phyloP scores from a whole-genome alignment of 352 stramenopile genomes.

The Globisporangium barbulae region DNA sequence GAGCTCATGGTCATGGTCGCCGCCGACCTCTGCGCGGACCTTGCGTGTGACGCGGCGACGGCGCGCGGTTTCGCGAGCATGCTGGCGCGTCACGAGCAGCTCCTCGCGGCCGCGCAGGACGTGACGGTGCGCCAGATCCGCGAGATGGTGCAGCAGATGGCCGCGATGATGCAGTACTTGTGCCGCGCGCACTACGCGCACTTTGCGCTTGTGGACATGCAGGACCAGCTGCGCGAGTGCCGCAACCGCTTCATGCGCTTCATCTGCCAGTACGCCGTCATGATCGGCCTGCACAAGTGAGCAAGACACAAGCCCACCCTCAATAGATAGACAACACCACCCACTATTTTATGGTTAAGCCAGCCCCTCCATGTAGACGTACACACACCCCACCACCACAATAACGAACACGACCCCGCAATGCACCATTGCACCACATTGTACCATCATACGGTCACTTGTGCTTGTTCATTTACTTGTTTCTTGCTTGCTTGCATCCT shows the following conservation, averaged over 20 bases:
- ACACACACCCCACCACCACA: background rate
- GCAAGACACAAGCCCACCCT: background rate
- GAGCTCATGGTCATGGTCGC: slow-evolving; percentile 63
- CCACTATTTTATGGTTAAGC: slow-evolving; percentile 9
- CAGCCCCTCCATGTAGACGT: background rate
- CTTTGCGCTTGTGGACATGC: slow-evolving; percentile 74
- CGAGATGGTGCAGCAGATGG: slow-evolving; percentile 66
- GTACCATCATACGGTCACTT: slow-evolving; percentile 4
- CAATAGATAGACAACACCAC: slow-evolving; percentile 10
- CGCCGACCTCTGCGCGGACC: slow-evolving; percentile 50
- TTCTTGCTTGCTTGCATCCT: background rate
- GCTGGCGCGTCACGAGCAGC: slow-evolving; percentile 42
- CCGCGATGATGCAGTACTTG: slow-evolving; percentile 71
- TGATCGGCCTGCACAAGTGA: slow-evolving; percentile 47
- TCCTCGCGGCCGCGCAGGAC: slow-evolving; percentile 42
- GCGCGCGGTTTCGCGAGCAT: slow-evolving; percentile 28
- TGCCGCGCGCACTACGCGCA: slow-evolving; percentile 61
- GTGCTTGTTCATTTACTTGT: background rate
- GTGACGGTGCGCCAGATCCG: slow-evolving; percentile 57
- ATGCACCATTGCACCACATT: background rate
- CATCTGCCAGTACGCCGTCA: slow-evolving; percentile 64
- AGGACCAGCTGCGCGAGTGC: slow-evolving; percentile 58
- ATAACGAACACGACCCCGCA: background rate
- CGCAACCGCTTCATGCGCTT: slow-evolving; percentile 77
- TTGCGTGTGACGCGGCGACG: slow-evolving; percentile 30